Evolutionary conservation across 306 rosid species (phyloP).

Genomic region (Lablab purpureus): DNA sequence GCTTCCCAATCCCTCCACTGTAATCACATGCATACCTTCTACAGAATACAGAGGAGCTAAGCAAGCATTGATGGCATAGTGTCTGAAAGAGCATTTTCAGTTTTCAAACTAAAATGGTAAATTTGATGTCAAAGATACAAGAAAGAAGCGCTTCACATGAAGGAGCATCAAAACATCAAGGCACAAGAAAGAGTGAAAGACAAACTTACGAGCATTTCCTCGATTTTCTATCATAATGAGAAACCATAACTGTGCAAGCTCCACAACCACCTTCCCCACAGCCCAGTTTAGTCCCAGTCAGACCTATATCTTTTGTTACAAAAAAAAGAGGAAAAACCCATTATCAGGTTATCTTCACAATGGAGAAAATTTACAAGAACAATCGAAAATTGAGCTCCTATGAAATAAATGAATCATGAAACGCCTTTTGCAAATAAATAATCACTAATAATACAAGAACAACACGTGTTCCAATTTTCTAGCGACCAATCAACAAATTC

Average conservation of each 20-base stretch:
- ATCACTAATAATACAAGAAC: background rate
- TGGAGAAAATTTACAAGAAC: constrained; percentile 33
- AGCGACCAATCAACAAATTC: background rate
- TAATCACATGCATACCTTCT: constrained; percentile 96
- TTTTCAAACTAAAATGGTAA: constrained; percentile 43
- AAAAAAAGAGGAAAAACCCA: background rate
- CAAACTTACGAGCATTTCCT: constrained; percentile 78
- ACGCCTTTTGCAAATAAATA: background rate
- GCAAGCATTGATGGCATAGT: constrained; percentile 96
- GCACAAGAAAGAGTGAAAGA: constrained; percentile 28
- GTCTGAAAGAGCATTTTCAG: constrained; percentile 61
- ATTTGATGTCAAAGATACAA: constrained; percentile 39
- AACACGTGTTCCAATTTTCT: background rate
- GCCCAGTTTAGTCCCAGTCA: constrained; percentile 96
- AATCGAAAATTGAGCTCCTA: constrained; percentile 27
- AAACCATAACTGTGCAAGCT: constrained; percentile 99
- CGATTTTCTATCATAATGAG: constrained; percentile 62
- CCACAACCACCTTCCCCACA: constrained; percentile 99
- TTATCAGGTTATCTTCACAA: constrained; percentile 36
- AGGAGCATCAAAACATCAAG: constrained; percentile 23
- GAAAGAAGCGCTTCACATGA: constrained; percentile 23
- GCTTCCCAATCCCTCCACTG: constrained; percentile 92
- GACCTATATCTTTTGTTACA: constrained; percentile 60
- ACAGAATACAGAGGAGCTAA: constrained; percentile 93
- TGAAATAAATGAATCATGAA: background rate